Base-by-base conservation (phyloP, 2,329 filamentous ascomycete species). In the Mollisia scopiformis region DNA sequence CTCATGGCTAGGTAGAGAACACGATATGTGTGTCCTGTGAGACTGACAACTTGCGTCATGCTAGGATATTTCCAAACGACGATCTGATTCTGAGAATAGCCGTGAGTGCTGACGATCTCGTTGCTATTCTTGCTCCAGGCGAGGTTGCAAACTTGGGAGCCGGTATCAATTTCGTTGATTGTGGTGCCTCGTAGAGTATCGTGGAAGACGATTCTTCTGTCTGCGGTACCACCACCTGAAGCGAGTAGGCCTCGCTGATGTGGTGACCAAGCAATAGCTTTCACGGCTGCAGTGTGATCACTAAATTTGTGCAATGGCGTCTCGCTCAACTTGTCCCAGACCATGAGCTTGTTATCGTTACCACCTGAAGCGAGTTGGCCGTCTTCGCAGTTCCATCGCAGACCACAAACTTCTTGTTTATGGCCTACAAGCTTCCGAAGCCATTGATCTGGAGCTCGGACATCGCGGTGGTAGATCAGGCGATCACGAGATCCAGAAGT, bases 11-110 rank as follows among this genome's bases (percentile, higher is more conserved):
- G 82, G 75, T 98, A 99, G 2, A 99, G 82, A 13, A 99, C 95
- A 72, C 95, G 90, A 76, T 96, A 98, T 1, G 95, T 99, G 75
- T 99, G 95, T 0, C 95, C 95, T 0, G 95, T 99, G 49, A 99
- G 81, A 68, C 92, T 96, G 41, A 92, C 94, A 8, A 99, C 93
- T 75, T 98, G 95, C 52, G 92, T 92, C 95, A 99, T 98, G 68
- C 90, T 93, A 1, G 95, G 95, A 73, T 99, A 99, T 73, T 99
- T 99, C 95, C 95, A 99, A 58, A 99, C 92, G 37, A 98, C 94
- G 70, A 99, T 97, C 76, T 98, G 95, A 75, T 99, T 97, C 74
- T 99, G 95, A 68, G 90, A 94, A 79, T 97, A 99, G 6, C 95
- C 95, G 73, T 99, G 95, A 1, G 95, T 99, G 54, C 90, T 94